Conservation (phyloP, 2,329 filamentous ascomycete genomes). For the Mariannaea elegans region DNA sequence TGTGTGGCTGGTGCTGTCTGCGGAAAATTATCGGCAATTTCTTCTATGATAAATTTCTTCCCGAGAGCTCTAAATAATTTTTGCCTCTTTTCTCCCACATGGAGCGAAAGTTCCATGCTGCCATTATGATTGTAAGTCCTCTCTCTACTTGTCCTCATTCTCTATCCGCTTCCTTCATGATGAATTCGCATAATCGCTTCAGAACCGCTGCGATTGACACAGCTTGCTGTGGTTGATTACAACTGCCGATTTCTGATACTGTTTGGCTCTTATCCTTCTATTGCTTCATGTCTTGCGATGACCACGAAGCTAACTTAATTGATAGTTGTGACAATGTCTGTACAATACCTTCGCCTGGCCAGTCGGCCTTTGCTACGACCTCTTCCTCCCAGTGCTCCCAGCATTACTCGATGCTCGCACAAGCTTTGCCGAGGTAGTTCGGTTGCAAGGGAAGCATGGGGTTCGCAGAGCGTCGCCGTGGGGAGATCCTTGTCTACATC, state of each 20-base stretch:
- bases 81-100: constrained; percentile 33
- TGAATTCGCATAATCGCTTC: constrained; percentile 55
- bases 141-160: background rate
- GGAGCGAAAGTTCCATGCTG: constrained; percentile 44
- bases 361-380: constrained; percentile 40
- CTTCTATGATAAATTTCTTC: constrained; percentile 33
- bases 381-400: constrained; percentile 19
- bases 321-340: constrained; percentile 48
- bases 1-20: background rate
- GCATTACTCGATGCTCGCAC: constrained; percentile 25
- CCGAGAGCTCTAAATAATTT: constrained; percentile 7
- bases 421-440: constrained; percentile 17
- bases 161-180: constrained; percentile 44
- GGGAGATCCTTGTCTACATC: constrained; percentile 36
- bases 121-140: constrained; percentile 51
- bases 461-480: background rate
- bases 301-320: constrained; percentile 32
- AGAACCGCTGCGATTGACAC: constrained; percentile 62
- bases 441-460: constrained; percentile 19
- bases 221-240: constrained; percentile 55
- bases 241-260: constrained; percentile 52
- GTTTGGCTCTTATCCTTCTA: constrained; percentile 17
- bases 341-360: constrained; percentile 49
- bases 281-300: constrained; percentile 16
- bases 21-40: constrained; percentile 35